Evolutionary conservation across 1,284 basidiomycete genomes (phyloP).

Genomic region (Naganishia liquefaciens): DNA sequence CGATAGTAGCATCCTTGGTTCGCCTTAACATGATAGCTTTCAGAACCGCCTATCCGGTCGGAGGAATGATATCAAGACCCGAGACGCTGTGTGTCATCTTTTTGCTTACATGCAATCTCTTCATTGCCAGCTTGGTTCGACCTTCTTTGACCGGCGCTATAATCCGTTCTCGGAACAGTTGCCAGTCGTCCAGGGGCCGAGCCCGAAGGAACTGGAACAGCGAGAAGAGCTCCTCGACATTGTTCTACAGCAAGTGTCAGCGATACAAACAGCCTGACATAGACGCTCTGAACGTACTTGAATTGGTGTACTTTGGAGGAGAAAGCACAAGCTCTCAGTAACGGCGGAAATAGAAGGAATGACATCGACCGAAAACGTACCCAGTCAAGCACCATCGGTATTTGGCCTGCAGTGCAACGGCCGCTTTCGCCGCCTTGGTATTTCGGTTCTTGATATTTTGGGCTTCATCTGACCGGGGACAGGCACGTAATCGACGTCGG

Average conservation of each 20-base stretch:
- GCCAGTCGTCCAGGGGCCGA: constrained; percentile 77
- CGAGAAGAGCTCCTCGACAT: constrained; percentile 83
- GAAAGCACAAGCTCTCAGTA: neutral
- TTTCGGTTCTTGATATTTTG: constrained; percentile 95
- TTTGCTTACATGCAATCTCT: constrained; percentile 68
- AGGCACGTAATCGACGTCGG: neutral
- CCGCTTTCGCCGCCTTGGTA: constrained; percentile 78
- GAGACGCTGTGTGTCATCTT: neutral
- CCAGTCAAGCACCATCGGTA: constrained; percentile 86
- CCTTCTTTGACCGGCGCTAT: constrained; percentile 75
- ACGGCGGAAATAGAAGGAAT: no score
- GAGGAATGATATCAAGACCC: neutral
- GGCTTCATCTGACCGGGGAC: constrained; percentile 74
- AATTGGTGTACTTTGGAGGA: constrained; percentile 68
- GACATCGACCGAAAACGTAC: constrained; percentile 34
- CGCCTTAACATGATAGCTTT: constrained; percentile 87
- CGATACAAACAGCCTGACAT: neutral
- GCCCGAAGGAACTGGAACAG: constrained; percentile 85
- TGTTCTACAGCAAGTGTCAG: constrained; percentile 63
- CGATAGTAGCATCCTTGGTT: constrained; percentile 73
- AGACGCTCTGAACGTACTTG: constrained; percentile 53
- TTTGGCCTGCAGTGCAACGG: constrained; percentile 72
- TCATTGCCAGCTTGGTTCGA: constrained; percentile 71
- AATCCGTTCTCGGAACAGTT: constrained; percentile 75
- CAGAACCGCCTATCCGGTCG: constrained; percentile 66